Percentiles rank a stretch among this genome's conserved stretches.
Conservation (phyloP, 2,329 filamentous ascomycete genomes). For the Alternaria alternata region DNA sequence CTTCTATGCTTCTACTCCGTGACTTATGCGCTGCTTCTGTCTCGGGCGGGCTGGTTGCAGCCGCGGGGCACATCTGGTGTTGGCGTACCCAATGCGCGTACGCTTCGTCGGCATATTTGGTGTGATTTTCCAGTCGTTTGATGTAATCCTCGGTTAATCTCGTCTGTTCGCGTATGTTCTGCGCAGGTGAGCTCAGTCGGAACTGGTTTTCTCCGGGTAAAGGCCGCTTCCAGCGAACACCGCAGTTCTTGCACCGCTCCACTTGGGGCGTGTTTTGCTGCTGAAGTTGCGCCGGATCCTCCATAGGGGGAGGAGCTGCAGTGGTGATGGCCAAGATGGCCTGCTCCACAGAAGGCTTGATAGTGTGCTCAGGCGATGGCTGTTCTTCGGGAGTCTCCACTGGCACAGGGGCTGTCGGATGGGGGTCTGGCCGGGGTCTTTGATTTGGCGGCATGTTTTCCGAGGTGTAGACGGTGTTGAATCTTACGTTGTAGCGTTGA, state of each 20-base stretch:
- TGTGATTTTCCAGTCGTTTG: conserved; percentile 25
- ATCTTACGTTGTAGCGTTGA: conserved; percentile 39
- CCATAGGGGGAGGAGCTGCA: conserved; percentile 1
- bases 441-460: conserved; percentile 29
- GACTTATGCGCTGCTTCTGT: conserved; percentile 13
- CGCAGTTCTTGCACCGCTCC: conserved; percentile 30
- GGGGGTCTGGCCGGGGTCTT: conserved; percentile 27
- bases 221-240: conserved; percentile 32
- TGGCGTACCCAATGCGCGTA: conserved; percentile 16
- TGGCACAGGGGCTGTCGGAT: conserved; percentile 12
- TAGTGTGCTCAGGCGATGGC: conserved; percentile 9
- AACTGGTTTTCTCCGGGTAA: conserved; percentile 23
- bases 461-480: conserved; percentile 28
- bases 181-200: conserved; percentile 20
- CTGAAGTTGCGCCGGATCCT: conserved; percentile 13
- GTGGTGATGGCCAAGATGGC: conserved; percentile 7
- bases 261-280: conserved; percentile 25
- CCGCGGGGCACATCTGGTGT: conserved; percentile 10
- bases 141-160: conserved; percentile 25
- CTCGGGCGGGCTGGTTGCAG: conserved; percentile 9
- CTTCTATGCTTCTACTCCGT: conserved; percentile 10
- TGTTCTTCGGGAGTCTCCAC: conserved; percentile 15
- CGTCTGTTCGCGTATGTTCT: conserved; percentile 25
- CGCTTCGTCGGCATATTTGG: conserved; percentile 27
- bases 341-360: conserved; percentile 18